Base-by-base conservation (phyloP, 805 yeast genomes). In the Brettanomyces sp. region DNA sequence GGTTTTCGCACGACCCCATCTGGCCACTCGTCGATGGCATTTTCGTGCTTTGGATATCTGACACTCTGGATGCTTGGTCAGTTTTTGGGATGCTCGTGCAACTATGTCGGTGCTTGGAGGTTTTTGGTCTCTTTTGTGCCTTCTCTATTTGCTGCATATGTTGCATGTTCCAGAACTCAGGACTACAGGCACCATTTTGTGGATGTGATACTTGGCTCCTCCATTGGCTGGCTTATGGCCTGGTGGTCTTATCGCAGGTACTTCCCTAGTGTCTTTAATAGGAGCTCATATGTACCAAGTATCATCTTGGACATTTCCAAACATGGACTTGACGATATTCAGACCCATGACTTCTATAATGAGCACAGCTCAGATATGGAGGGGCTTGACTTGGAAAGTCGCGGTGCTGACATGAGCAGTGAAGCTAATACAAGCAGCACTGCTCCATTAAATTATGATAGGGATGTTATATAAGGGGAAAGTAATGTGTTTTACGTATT, bases 111-210 rank as follows among this genome's bases (percentile, higher is more conserved):
- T 2, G 70, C 79, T 1, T 81, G 88, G 85, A 75, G 90, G 58
- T 67, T 76, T 40, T 51, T 76, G 3, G 57, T 81, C 3, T 66
- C 80, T 1, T 57, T 66, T 8, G 46, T 73, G n/a, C 93, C 93
- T 2, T 57, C 74, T 1, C 54, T 87, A 4, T 73, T 84, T 5
- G 96, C 98, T 0, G 57, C 75, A 1, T 71, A 82, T 51, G 80
- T 91, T 53, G 98, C 97, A 0, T 63, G 86, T 40, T 79, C 93
- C 36, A 75, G 99, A 56, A 86, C 96, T 1, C 83, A 85, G 56
- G 99, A 91, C 64, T 90, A 90, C 65, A 74, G 97, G 60, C 99
- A 91, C 59, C 98, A 91, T 64, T 88, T 86, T 58, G 69, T 85
- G 14, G 99, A 91, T 63, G 83, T 93, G 1, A 54, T 84, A 1